Evolutionary conservation across 2,329 filamentous ascomycete genomes (phyloP).

Genomic region (Nectriaceae sp.): DNA sequence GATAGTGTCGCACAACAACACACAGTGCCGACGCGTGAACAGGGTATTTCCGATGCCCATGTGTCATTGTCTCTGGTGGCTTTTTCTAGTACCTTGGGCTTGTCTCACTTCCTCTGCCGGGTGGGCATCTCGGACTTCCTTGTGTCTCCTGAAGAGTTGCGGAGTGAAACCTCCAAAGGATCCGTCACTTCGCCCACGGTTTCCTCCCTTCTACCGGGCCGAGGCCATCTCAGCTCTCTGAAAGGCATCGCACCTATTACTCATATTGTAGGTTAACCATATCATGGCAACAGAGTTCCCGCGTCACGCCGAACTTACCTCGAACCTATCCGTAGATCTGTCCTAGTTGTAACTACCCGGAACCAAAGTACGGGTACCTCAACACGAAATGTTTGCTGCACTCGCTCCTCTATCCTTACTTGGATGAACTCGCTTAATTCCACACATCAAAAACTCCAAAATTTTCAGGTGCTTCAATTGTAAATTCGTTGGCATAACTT

Average conservation of each 20-base stretch:
- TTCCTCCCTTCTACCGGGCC: not conserved
- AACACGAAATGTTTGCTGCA: not conserved
- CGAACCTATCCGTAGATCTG: not conserved
- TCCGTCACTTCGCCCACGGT: not conserved
- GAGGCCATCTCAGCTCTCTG: not conserved
- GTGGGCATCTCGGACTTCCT: conserved; percentile 19
- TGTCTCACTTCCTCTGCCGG: conserved; percentile 26
- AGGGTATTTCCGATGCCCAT: not conserved
- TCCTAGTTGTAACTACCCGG: not conserved
- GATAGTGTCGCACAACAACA: too few species aligned
- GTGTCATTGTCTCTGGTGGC: not conserved
- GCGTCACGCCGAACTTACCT: not conserved
- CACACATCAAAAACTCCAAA: not conserved
- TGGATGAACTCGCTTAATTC: not conserved
- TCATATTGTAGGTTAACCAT: not conserved
- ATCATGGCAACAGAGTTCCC: not conserved
- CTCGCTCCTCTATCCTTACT: not conserved
- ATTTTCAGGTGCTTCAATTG: not conserved
- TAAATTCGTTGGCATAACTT: not conserved
- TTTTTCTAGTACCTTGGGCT: conserved; percentile 6
- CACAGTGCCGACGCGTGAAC: not conserved
- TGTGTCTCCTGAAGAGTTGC: not conserved
- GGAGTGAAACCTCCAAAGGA: not conserved
- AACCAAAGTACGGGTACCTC: not conserved
- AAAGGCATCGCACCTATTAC: not conserved